phyloP scores from a whole-genome alignment of 2,329 filamentous ascomycete species.

The Penicillium sp. region DNA sequence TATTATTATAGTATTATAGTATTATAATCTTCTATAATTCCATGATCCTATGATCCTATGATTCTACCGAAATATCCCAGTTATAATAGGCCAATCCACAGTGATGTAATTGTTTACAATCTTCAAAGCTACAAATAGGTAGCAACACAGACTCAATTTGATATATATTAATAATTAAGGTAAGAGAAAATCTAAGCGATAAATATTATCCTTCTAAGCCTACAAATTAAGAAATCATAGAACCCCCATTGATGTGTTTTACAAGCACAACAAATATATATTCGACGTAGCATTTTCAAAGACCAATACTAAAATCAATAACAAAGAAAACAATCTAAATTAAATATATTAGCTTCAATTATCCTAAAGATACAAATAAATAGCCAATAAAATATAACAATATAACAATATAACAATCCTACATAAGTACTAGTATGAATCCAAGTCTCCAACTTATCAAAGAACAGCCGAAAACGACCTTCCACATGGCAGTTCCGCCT shows the following conservation, averaged over 20 bases:
- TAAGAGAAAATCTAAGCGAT: background rate
- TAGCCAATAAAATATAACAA: background rate
- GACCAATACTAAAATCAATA: background rate
- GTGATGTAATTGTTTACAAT: constrained; percentile 4
- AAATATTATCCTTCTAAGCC: background rate
- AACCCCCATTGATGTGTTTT: background rate
- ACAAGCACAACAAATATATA: background rate
- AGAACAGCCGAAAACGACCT: background rate
- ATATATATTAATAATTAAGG: background rate
- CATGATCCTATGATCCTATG: background rate
- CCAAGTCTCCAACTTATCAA: background rate
- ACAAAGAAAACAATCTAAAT: background rate
- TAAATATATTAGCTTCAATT: background rate
- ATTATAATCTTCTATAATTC: background rate
- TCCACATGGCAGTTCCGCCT: constrained; percentile 15
- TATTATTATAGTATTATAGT: too few species aligned
- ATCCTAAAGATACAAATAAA: background rate
- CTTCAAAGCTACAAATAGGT: background rate
- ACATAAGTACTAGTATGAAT: too few species aligned
- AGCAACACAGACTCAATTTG: background rate
- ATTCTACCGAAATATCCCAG: background rate
- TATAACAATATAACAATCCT: background rate
- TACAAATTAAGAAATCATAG: background rate
- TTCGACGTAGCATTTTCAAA: background rate
- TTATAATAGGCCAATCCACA: background rate